Conservation (phyloP, 257 asterid species). For the Anisodus acutangulus region DNA sequence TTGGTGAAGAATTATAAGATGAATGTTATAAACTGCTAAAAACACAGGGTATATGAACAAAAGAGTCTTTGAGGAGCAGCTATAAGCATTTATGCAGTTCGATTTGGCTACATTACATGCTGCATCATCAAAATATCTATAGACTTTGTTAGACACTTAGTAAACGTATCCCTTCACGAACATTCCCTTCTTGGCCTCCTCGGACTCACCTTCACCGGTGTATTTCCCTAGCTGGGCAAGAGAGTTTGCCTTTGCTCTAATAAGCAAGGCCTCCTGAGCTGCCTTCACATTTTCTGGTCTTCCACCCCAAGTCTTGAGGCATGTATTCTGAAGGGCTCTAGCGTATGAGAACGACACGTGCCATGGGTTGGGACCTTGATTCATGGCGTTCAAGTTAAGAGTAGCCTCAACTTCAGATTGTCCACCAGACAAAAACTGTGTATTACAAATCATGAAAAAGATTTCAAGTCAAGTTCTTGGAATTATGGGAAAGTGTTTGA, state of each 20-base stretch:
- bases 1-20: background rate
- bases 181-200: conserved; percentile 74
- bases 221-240: conserved; percentile 82
- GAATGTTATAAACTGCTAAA: conserved; percentile 20
- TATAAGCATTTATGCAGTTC: conserved; percentile 36
- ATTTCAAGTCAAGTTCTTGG: conserved; percentile 2
- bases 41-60: conserved; percentile 26
- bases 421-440: conserved; percentile 74
- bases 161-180: conserved; percentile 65
- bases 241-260: conserved; percentile 69
- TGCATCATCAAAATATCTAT: conserved; percentile 32
- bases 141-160: conserved; percentile 38
- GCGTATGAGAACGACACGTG: conserved; percentile 75
- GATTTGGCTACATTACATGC: conserved; percentile 39
- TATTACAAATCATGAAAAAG: background rate
- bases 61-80: conserved; percentile 23
- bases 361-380: conserved; percentile 79
- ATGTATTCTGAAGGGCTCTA: conserved; percentile 78
- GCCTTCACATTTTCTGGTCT: conserved; percentile 66
- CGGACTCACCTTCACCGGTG: conserved; percentile 74
- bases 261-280: conserved; percentile 64
- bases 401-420: conserved; percentile 84
- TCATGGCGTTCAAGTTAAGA: conserved; percentile 72
- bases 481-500: background rate
- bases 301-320: conserved; percentile 80